These are phyloP conservation scores for Vitis riparia DNA, from an alignment of 164 flowering plant species.

Conservation along the genomic window DNA sequence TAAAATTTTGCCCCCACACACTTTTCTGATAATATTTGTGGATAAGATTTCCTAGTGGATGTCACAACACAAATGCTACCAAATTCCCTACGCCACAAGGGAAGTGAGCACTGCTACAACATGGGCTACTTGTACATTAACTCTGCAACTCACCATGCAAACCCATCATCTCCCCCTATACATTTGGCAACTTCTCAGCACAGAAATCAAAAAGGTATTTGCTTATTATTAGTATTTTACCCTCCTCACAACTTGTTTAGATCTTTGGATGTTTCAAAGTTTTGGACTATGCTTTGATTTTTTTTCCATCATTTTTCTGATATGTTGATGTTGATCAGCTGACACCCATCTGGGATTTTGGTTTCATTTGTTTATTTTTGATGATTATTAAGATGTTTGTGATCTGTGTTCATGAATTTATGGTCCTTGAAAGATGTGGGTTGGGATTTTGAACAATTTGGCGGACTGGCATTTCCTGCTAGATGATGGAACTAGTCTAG, in stretches of 20 bases:
- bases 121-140: background rate
- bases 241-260: background rate
- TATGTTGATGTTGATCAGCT: background rate
- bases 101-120: background rate
- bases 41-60: conserved; percentile 33
- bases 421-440: background rate
- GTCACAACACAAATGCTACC: conserved; percentile 14
- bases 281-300: background rate
- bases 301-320: background rate
- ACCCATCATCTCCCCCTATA: background rate
- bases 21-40: conserved; percentile 28
- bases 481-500: background rate
- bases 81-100: background rate
- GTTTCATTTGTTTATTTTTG: background rate
- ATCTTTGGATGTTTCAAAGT: background rate
- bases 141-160: conserved; percentile 2
- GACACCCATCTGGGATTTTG: conserved; percentile 3
- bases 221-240: too few species aligned
- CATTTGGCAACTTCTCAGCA: background rate
- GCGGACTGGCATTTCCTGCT: background rate
- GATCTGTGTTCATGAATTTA: background rate
- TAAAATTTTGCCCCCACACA: conserved; percentile 7
- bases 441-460: background rate
- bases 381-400: background rate
- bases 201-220: too few species aligned